These are phyloP conservation scores for Cystobasidium slooffiae DNA, from an alignment of 1,284 basidiomycete genomes.

Conservation along the genomic window DNA sequence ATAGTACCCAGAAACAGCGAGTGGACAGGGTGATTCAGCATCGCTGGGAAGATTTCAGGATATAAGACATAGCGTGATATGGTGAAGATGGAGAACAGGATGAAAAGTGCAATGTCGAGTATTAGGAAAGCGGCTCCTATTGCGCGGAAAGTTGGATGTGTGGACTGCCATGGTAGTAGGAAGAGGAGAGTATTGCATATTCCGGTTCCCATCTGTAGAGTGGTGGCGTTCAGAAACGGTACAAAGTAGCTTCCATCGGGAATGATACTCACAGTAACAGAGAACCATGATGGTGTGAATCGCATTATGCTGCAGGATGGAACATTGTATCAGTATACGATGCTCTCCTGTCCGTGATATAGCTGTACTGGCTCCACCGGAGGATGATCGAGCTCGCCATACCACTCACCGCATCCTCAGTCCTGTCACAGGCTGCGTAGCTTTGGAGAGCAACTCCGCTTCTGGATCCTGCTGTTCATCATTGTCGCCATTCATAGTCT, in stretches of 20 bases:
- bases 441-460: conserved; percentile 21
- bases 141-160: conserved; percentile 50
- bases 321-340: not conserved
- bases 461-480: not conserved
- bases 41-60: conserved; percentile 49
- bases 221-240: not conserved
- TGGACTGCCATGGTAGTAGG: conserved; percentile 48
- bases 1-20: conserved; percentile 49
- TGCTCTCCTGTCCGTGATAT: not conserved
- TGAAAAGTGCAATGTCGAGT: conserved; percentile 49
- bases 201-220: conserved; percentile 49
- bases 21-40: conserved; percentile 51
- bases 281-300: conserved; percentile 49
- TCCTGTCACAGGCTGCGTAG: conserved; percentile 37
- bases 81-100: conserved; percentile 49
- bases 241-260: not conserved
- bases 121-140: conserved; percentile 51
- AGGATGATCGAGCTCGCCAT: conserved; percentile 16
- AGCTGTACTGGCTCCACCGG: no score
- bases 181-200: conserved; percentile 52
- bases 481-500: conserved; percentile 1
- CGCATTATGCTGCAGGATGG: conserved; percentile 37
- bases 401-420: conserved; percentile 33
- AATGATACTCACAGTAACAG: conserved; percentile 47
- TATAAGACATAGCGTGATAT: conserved; percentile 50